Base-by-base conservation (phyloP, 2,329 filamentous ascomycete species). In the Diplocarpon rosae region DNA sequence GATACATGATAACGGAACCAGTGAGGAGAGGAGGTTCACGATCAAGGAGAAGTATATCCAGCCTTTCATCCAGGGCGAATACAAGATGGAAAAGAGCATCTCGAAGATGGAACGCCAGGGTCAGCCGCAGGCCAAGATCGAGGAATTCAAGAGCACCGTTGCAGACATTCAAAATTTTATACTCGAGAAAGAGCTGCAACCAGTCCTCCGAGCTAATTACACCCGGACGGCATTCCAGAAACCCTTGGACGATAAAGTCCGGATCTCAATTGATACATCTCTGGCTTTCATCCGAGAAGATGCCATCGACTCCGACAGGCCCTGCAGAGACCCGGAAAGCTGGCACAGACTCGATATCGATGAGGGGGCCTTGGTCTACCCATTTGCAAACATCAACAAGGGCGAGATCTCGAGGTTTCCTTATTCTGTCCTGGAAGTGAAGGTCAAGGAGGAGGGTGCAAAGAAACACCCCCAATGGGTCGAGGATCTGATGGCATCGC, bases 261-360 rank as follows among this genome's bases (percentile, higher is more conserved):
- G 92, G 43, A 85, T 98, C 56, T 89, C 88, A 5, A 84, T 98
- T 48, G 92, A 98, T 62, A 95, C 88, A 0, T 80, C 94, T 55
- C 72, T 98, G 28, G 88, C 87, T 17, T 83, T 96, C 56, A 93
- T 98, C 58, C 74, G 79, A 39, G 79, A 83, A 59, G 79, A 83
- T 56, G 75, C 83, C 1, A 71, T 98, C 39, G 90, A 96, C 60
- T 62, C 69, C 27, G 80, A 86, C 52, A 76, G 88, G n/a, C 89
- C 90, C 0, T 95, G 89, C 65, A 83, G 92, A 52, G 83, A 94
- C 52, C 85, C 87, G 0, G 74, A 82, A 10, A 78, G 88, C 54
- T 98, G 92, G 92, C 92, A 96, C 63, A 80, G 92, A 42, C 72
- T 73, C 16, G 92, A 98, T 57, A 89, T 98, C 56, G 92, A 98